These are phyloP conservation scores for Echinosophora koreensis DNA, from an alignment of 306 rosid species.

Conservation along the genomic window DNA sequence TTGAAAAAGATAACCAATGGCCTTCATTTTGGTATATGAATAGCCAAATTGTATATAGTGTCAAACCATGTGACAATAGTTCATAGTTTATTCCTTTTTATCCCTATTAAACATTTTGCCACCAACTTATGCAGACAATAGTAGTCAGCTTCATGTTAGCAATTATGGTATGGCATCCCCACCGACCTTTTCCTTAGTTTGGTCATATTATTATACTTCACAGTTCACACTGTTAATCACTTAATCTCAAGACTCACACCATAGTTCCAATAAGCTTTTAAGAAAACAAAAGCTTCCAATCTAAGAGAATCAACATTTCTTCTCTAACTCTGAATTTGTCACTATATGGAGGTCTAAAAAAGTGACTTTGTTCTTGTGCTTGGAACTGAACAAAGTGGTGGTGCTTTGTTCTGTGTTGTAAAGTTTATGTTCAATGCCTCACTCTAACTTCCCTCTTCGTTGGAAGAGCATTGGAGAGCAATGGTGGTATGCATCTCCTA, in stretches of 20 bases:
- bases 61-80: neutral
- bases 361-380: neutral
- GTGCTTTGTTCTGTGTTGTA: neutral
- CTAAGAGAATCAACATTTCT: constrained; percentile 4
- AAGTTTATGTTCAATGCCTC: constrained; percentile 49
- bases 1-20: no score
- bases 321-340: no score
- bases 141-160: constrained; percentile 31
- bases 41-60: neutral
- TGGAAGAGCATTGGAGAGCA: constrained; percentile 96
- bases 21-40: no score
- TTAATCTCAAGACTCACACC: constrained; percentile 8
- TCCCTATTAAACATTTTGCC: constrained; percentile 17
- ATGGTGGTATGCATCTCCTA: constrained; percentile 97
- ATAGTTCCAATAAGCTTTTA: neutral
- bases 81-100: constrained; percentile 5
- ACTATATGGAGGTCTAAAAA: constrained; percentile 15
- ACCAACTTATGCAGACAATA: constrained; percentile 26
- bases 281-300: constrained; percentile 1
- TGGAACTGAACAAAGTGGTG: neutral
- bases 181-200: constrained; percentile 32
- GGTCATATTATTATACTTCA: neutral
- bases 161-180: constrained; percentile 32
- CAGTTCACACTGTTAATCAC: neutral
- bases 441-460: constrained; percentile 73